These are phyloP conservation scores for Coemansia furcata DNA, from an alignment of 192 early-diverging fungal species.

Conservation along the genomic window DNA sequence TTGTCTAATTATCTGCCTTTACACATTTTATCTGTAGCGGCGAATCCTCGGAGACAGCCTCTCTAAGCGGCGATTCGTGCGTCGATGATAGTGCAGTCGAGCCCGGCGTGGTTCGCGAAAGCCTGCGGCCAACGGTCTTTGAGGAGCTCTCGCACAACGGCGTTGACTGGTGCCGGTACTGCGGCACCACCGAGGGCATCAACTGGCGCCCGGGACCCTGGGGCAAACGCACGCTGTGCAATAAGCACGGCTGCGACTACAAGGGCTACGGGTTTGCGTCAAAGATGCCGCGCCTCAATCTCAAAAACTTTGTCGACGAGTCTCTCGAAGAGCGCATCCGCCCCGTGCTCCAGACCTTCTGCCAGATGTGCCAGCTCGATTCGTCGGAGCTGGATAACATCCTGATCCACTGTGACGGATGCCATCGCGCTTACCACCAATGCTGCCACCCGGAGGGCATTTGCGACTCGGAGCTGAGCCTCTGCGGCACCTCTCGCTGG, in stretches of 20 bases:
- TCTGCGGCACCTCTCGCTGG: conserved; percentile 19
- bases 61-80: conserved; percentile 51
- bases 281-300: conserved; percentile 81
- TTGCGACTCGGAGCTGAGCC: conserved; percentile 9
- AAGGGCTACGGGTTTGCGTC: conserved; percentile 92
- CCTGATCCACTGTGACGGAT: conserved; percentile 81
- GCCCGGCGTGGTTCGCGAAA: conserved; percentile 40
- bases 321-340: conserved; percentile 73
- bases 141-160: conserved; percentile 50
- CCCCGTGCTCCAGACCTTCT: conserved; percentile 87
- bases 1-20: not conserved
- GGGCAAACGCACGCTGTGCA: conserved; percentile 93
- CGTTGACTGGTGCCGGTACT: conserved; percentile 87
- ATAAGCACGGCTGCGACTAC: conserved; percentile 95
- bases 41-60: conserved; percentile 42
- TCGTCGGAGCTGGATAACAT: conserved; percentile 61
- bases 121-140: conserved; percentile 51
- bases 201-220: conserved; percentile 93
- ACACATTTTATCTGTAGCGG: conserved; percentile 18
- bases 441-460: conserved; percentile 57
- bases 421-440: conserved; percentile 79
- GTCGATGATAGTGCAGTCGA: conserved; percentile 29
- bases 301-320: conserved; percentile 74
- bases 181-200: conserved; percentile 83
- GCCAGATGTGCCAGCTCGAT: conserved; percentile 71